Evolutionary conservation across 73 alveolate species (phyloP), one percentile per base, ranked within the genome.

Genomic region (Paramecium octaurelia): DNA sequence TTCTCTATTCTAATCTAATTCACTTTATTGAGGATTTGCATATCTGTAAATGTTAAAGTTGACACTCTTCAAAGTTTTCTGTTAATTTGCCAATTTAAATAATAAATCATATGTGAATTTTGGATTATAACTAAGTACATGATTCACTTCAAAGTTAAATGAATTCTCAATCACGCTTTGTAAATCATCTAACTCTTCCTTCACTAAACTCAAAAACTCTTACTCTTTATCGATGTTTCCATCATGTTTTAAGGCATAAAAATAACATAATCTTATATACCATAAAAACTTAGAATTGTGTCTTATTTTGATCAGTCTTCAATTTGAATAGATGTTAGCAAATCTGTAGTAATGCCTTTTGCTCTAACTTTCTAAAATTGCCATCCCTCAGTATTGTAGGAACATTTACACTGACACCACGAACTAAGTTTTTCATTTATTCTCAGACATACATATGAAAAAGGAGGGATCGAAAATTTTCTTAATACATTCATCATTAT

Each of bases 141-240:
- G 73, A 80, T 80, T 80, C 20, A 80, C 46, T 44, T 80, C 91
- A 48, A 80, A 80, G 44, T 80, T 80, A 16, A 80, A 80, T 44
- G 91, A 80, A 80, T 80, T 80, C 73, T 80, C 91, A 11, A 80
- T 46, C 4, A 80, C 54, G 23, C 76, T 80, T 35, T 80, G 8
- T 46, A 80, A 46, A 80, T 80, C 91, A 80, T 80, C 91, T 38
- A 80, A 64, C 43, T 80, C 76, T n/a, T 80, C 91, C 24, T 80
- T 44, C 34, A 80, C 43, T 20, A 31, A 34, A 43, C 29, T 35
- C 10, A 80, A 35, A 23, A 80, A 80, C 12, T 80, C 54, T 23
- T 40, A 44, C 34, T 48, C 75, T 38, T 73, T 18, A 73, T 5
- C 43, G 5, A 80, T 80, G 20, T 24, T 46, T 46, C 91, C 91